These are phyloP conservation scores for Lodderomyces oxycetoniae DNA, from an alignment of 1,139 yeast genomes.

Conservation along the genomic window DNA sequence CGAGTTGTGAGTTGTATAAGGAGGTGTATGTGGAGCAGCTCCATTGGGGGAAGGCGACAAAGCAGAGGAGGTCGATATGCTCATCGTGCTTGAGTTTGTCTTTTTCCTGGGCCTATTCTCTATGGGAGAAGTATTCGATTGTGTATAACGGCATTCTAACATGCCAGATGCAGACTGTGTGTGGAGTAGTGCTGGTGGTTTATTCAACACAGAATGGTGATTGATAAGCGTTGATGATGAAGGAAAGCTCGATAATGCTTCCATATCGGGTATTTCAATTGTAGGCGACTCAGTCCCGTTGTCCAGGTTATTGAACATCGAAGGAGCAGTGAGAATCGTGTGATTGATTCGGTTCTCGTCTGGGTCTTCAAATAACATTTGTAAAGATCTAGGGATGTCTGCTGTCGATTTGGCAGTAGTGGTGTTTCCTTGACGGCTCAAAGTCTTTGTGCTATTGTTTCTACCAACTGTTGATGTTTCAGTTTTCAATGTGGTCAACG, in stretches of 20 bases:
- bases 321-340: conserved; percentile 6
- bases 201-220: conserved; percentile 25
- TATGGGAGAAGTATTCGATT: conserved; percentile 15
- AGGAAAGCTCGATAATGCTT: conserved; percentile 26
- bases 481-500: conserved; percentile 27
- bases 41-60: conserved; percentile 5
- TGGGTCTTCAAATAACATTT: conserved; percentile 60
- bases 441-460: conserved; percentile 9
- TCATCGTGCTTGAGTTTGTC: conserved; percentile 36
- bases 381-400: conserved; percentile 67
- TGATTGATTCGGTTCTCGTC: conserved; percentile 14
- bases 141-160: conserved; percentile 32
- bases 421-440: conserved; percentile 3
- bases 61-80: conserved; percentile 9
- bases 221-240: conserved; percentile 8
- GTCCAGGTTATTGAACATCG: conserved; percentile 7
- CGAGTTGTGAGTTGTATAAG: conserved; percentile 20
- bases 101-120: conserved; percentile 30
- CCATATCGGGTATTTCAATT: conserved; percentile 46
- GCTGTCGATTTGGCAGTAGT: conserved; percentile 2
- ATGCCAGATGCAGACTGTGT: conserved; percentile 47
- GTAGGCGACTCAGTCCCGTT: conserved; percentile 38
- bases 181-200: conserved; percentile 47
- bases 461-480: conserved; percentile 12
- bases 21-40: conserved; percentile 35